Conservation (phyloP, 345 rosid species). For the Syzygium grande region DNA sequence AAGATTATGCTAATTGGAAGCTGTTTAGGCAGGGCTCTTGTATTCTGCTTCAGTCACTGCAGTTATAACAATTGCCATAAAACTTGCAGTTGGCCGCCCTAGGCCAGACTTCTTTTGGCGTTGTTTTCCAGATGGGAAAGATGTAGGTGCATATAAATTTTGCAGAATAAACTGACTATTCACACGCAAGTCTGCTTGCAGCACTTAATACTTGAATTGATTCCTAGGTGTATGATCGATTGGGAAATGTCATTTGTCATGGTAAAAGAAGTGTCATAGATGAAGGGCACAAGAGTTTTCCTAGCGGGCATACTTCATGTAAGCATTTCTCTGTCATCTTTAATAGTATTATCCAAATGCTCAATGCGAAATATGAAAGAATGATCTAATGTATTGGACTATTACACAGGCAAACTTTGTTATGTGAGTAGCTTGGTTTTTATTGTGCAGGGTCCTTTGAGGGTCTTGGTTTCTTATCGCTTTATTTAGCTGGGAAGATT, state of each 20-base stretch:
- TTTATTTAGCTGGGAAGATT: slow-evolving; percentile 71
- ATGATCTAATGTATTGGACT: neutral
- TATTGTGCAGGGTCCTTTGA: slow-evolving; percentile 70
- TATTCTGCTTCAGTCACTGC: slow-evolving; percentile 67
- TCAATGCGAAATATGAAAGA: neutral
- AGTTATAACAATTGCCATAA: slow-evolving; percentile 71
- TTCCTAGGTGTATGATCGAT: slow-evolving; percentile 29
- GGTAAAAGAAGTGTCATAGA: slow-evolving; percentile 43
- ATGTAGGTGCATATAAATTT: slow-evolving; percentile 14
- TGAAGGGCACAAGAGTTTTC: slow-evolving; percentile 90
- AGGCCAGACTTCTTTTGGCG: slow-evolving; percentile 98
- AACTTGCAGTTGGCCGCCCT: slow-evolving; percentile 71
- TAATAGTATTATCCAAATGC: neutral
- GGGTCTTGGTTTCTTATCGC: slow-evolving; percentile 62
- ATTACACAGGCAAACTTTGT: neutral
- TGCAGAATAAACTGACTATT: neutral
- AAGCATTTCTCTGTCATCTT: slow-evolving; percentile 6
- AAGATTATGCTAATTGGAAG: neutral
- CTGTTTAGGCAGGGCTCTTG: slow-evolving; percentile 29
- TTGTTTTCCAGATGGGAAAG: slow-evolving; percentile 89
- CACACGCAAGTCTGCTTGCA: neutral
- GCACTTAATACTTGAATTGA: neutral
- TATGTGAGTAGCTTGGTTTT: neutral
- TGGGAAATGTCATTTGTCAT: slow-evolving; percentile 70
- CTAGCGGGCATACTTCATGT: slow-evolving; percentile 87